Percentiles rank a stretch among this genome's conserved stretches.
Conservation (phyloP, 192 early-diverging fungal species). For the Coemansia sp. region DNA sequence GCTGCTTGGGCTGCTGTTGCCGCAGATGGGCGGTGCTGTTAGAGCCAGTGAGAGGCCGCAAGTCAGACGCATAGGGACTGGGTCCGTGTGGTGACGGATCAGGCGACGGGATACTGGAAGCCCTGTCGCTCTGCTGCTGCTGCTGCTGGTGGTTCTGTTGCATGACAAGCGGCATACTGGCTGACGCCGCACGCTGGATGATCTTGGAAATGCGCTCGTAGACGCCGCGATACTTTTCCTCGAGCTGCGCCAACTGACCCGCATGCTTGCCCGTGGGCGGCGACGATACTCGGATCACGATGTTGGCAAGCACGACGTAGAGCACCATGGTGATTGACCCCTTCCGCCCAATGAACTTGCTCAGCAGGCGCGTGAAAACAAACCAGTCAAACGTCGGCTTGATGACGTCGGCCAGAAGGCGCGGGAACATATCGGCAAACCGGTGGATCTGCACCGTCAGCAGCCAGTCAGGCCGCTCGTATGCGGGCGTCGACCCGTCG, state of each 20-base stretch:
- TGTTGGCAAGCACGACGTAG: conserved; percentile 44
- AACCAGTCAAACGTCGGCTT: conserved; percentile 54
- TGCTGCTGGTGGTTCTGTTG: conserved; percentile 20
- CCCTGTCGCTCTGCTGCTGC: background rate
- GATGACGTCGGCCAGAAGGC: conserved; percentile 47
- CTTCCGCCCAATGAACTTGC: conserved; percentile 40
- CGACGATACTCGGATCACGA: conserved; percentile 42
- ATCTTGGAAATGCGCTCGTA: conserved; percentile 43
- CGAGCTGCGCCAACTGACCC: conserved; percentile 32
- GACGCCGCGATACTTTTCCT: conserved; percentile 44
- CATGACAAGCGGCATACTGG: conserved; percentile 37
- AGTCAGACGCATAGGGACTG: conserved; percentile 16
- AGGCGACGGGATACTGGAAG: conserved; percentile 9
- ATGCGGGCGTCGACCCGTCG: conserved; percentile 25
- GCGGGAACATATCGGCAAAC: conserved; percentile 54
- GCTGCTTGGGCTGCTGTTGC: conserved; percentile 10
- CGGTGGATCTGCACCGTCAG: conserved; percentile 54
- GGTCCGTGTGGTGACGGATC: conserved; percentile 18
- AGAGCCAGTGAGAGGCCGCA: conserved; percentile 1
- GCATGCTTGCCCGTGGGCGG: conserved; percentile 45
- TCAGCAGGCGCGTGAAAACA: conserved; percentile 52
- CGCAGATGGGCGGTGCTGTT: background rate
- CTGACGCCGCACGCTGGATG: conserved; percentile 39
- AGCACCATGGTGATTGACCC: conserved; percentile 52
- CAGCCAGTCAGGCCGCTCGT: conserved; percentile 53